Conservation (phyloP, 495 filamentous ascomycete genomes). For the Apiosordaria backusii region DNA sequence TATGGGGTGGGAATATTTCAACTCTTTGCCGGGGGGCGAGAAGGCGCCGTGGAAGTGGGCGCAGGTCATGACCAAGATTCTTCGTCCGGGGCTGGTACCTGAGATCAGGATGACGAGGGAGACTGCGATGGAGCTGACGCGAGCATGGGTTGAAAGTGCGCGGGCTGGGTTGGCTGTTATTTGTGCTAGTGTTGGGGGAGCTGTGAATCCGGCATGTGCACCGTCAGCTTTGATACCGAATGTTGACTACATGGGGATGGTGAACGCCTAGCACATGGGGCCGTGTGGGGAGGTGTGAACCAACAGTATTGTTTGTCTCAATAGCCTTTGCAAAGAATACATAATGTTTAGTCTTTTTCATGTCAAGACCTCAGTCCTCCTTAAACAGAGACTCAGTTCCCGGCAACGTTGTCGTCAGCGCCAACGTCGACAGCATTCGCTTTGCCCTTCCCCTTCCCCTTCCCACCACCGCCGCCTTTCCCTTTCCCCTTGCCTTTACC, state of each 20-base stretch:
- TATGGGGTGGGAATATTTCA: slow-evolving; percentile 88
- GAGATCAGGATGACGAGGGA: slow-evolving; percentile 21
- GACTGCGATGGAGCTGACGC: slow-evolving; percentile 16
- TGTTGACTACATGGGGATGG: slow-evolving; percentile 31
- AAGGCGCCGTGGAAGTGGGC: slow-evolving; percentile 70
- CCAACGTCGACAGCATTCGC: no score
- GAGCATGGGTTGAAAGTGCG: slow-evolving; percentile 23
- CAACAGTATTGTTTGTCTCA: not conserved
- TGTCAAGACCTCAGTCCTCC: no score
- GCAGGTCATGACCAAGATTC: slow-evolving; percentile 53
- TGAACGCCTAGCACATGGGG: slow-evolving; percentile 18
- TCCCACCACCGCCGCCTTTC: not conserved
- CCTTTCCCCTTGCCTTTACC: not conserved
- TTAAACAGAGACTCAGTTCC: no score
- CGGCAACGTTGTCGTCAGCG: no score
- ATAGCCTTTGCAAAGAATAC: not conserved
- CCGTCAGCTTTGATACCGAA: slow-evolving; percentile 9
- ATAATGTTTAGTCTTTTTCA: no score
- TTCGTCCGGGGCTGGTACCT: slow-evolving; percentile 34
- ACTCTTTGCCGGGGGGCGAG: slow-evolving; percentile 56
- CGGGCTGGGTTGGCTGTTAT: not conserved
- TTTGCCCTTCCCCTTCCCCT: not conserved
- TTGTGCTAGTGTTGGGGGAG: not conserved
- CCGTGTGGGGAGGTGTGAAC: no score
- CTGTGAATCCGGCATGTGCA: not conserved